phyloP scores from a whole-genome alignment of 805 yeast species.

The Pichia ethanolica region DNA sequence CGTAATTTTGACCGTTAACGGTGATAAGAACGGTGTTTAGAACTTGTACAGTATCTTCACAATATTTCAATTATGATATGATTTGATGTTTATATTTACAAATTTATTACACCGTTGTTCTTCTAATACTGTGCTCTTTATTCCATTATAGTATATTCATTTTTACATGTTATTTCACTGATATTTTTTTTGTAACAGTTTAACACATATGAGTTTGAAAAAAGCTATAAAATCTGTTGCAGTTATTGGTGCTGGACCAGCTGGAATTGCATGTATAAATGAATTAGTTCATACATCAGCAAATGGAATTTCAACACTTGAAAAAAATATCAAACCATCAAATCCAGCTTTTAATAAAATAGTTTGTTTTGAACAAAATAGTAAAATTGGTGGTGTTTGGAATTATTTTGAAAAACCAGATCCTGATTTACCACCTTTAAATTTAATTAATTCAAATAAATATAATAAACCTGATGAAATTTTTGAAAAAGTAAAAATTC shows the following conservation, averaged over 20 bases:
- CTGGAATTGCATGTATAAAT: constrained; percentile 30
- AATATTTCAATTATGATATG: too few relatives aligned
- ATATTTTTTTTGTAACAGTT: too few relatives aligned
- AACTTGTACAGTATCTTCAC: too few relatives aligned
- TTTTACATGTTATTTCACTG: too few relatives aligned
- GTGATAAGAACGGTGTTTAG: too few relatives aligned
- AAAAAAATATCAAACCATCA: background rate
- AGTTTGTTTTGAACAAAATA: constrained; percentile 35
- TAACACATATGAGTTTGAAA: background rate
- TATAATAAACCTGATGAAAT: constrained; percentile 14
- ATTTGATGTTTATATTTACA: too few relatives aligned
- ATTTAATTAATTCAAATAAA: background rate
- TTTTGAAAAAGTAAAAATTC: constrained; percentile 9
- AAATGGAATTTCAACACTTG: constrained; percentile 20
- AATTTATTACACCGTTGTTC: too few relatives aligned
- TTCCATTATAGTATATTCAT: too few relatives aligned
- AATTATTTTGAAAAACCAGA: constrained; percentile 12
- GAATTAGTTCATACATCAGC: constrained; percentile 26
- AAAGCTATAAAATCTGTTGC: constrained; percentile 21
- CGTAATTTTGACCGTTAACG: too few relatives aligned
- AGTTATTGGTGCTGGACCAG: constrained; percentile 35
- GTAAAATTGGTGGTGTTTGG: constrained; percentile 37
- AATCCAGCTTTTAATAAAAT: constrained; percentile 28
- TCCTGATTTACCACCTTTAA: constrained; percentile 16
- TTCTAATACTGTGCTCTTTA: too few relatives aligned